Evolutionary conservation across 768 basidiomycete genomes (phyloP).

Genomic region (Collybiopsis luxurians): DNA sequence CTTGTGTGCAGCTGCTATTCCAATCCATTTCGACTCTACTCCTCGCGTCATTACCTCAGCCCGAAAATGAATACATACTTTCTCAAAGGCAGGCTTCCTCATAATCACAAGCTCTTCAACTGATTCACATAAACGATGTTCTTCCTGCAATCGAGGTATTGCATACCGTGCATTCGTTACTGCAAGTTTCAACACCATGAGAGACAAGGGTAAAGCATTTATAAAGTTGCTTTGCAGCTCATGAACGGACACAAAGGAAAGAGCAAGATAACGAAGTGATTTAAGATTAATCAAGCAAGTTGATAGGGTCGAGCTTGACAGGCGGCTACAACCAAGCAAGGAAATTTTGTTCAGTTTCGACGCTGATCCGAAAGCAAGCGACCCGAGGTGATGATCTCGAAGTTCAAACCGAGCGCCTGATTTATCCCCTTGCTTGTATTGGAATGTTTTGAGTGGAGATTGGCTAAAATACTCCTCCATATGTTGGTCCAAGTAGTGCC

Average conservation of each 20-base stretch:
- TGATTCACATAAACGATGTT: conserved; percentile 25
- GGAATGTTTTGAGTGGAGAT: conserved; percentile 31
- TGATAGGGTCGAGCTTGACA: conserved; percentile 26
- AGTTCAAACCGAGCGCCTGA: conserved; percentile 32
- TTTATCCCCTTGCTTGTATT: conserved; percentile 28
- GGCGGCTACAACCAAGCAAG: conserved; percentile 30
- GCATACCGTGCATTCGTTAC: conserved; percentile 33
- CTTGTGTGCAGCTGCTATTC: not conserved
- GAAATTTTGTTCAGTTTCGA: conserved; percentile 27
- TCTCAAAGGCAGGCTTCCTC: not conserved
- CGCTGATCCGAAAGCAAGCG: conserved; percentile 21
- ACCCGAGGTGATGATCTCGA: conserved; percentile 29
- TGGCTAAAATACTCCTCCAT: conserved; percentile 23
- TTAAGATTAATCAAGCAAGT: conserved; percentile 24
- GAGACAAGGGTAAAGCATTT: conserved; percentile 21
- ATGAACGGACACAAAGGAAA: conserved; percentile 31
- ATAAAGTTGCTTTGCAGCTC: conserved; percentile 32
- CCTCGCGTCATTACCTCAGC: not conserved
- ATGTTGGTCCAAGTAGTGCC: conserved; percentile 31
- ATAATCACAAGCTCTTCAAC: conserved; percentile 19
- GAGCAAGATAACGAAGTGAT: conserved; percentile 30
- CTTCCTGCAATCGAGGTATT: conserved; percentile 25
- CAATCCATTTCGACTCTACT: not conserved
- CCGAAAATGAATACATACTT: not conserved
- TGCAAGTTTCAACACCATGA: conserved; percentile 32